Evolutionary conservation across 1,284 basidiomycete species (phyloP), one percentile per base, ranked within the genome.

Genomic region (Megacollybia platyphylla): DNA sequence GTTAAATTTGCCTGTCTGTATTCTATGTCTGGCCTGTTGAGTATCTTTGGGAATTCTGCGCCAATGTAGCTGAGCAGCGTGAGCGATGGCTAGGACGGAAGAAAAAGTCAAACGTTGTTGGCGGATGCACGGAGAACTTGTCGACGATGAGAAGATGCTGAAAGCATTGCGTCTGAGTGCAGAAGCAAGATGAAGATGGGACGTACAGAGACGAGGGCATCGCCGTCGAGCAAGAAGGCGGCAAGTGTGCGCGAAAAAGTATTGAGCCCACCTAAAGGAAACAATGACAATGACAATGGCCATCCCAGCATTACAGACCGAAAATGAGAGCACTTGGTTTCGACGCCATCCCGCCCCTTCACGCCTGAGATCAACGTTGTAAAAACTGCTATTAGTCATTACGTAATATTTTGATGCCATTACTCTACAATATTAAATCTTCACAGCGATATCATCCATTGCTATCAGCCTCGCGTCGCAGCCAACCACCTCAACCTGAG

Each of bases 1-100:
- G 79, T 81, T 39, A 93, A 63, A 57, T 93, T 93, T 29, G 74
- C 76, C 57, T 93, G 89, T 41, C 73, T 74, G 57, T 93, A 92
- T 56, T 87, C 79, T n/a, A 88, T 76, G 45, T 71, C 62, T 4
- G 76, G 67, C 44, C 76, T 81, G 50, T 65, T 60, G 6, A 92
- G 67, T 18, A 87, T 64, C 39, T 77, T 65, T 34, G 77, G 73
- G 54, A 92, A 91, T 46, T 80, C 74, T 24, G 74, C 64, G 28
- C 89, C 88, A 49, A 91, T 69, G 60, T 91, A 91, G 29, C 87
- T 89, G 52, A 32, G 44, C 38, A 40, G 20, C 31, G 34, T 24
- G 45, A 47, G 18, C 29, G 28, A 28, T 18, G 27, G 29, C 17
- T 46, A 45, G 42, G 45, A 45, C 40, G 39, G 11, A 40, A 15